These are phyloP conservation scores for Noccaea bulbosa DNA, from an alignment of 345 rosid genomes.

Conservation along the genomic window DNA sequence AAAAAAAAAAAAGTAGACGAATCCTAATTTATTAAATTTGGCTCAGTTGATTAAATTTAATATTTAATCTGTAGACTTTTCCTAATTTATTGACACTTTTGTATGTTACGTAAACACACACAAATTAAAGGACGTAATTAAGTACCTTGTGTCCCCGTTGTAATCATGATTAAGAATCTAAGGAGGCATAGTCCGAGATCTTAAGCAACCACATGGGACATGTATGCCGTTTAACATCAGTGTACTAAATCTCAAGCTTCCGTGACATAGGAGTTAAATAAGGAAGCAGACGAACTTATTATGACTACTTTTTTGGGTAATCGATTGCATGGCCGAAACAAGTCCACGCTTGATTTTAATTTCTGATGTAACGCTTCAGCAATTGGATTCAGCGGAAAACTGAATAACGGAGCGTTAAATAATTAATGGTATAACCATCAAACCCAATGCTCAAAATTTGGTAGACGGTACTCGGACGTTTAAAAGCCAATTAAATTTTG, in stretches of 20 bases:
- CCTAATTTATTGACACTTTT: conserved; percentile 19
- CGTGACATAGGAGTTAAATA: conserved; percentile 41
- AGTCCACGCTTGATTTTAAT: conserved; percentile 16
- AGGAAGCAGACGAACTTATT: conserved; percentile 29
- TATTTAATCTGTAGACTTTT: neutral
- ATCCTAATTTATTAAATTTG: no score
- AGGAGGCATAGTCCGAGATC: conserved; percentile 41
- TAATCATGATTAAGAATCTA: conserved; percentile 43
- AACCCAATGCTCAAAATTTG: no score
- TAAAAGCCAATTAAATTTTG: no score
- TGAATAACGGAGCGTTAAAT: neutral
- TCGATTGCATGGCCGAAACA: neutral
- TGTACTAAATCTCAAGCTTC: conserved; percentile 35
- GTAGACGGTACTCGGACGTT: no score
- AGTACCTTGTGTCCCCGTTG: conserved; percentile 34
- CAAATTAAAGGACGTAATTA: conserved; percentile 25
- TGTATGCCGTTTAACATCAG: conserved; percentile 35
- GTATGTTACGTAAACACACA: conserved; percentile 13
- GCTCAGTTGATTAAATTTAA: conserved; percentile 4
- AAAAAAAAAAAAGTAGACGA: no score
- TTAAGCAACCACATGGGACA: conserved; percentile 44
- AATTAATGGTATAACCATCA: neutral
- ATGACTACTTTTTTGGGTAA: conserved; percentile 26
- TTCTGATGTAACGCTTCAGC: neutral
- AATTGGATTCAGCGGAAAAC: neutral